phyloP scores from a whole-genome alignment of 2,329 filamentous ascomycete genomes.

The Neobulgaria alba region DNA sequence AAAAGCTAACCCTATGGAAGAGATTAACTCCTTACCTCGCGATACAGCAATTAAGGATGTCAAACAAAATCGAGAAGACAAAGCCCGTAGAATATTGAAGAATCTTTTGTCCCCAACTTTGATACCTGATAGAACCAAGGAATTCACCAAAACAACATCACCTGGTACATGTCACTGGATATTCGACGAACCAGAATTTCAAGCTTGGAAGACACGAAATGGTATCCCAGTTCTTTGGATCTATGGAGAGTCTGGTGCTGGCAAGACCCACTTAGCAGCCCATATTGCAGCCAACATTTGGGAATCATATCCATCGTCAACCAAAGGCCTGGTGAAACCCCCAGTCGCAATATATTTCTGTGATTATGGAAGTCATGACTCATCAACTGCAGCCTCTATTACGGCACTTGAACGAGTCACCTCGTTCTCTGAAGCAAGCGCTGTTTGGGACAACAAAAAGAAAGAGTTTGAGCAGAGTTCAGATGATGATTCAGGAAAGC shows the following conservation, averaged over 20 bases:
- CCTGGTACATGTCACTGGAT: constrained; percentile 3
- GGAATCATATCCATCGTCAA: neutral
- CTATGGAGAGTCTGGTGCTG: constrained; percentile 1
- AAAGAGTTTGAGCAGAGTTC: neutral
- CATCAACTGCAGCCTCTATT: too few species aligned
- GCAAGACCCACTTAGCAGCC: constrained; percentile 2
- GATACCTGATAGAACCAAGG: neutral
- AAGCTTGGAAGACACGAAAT: neutral
- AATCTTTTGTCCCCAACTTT: too few species aligned
- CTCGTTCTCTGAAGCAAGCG: too few species aligned
- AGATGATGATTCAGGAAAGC: neutral
- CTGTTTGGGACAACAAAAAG: neutral
- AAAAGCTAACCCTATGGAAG: too few species aligned
- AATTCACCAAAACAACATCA: neutral
- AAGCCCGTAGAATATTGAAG: too few species aligned
- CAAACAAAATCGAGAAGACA: too few species aligned
- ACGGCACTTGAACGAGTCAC: too few species aligned
- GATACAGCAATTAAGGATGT: too few species aligned
- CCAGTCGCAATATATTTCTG: constrained; percentile 1
- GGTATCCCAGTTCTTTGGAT: constrained; percentile 3
- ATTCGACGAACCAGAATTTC: constrained; percentile 1
- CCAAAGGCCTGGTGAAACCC: neutral
- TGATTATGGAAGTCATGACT: neutral
- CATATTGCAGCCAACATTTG: neutral
- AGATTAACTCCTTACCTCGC: too few species aligned